Evolutionary conservation across 1,284 basidiomycete species (phyloP), one percentile per base, ranked within the genome.

Genomic region (Gomphus bonarii): DNA sequence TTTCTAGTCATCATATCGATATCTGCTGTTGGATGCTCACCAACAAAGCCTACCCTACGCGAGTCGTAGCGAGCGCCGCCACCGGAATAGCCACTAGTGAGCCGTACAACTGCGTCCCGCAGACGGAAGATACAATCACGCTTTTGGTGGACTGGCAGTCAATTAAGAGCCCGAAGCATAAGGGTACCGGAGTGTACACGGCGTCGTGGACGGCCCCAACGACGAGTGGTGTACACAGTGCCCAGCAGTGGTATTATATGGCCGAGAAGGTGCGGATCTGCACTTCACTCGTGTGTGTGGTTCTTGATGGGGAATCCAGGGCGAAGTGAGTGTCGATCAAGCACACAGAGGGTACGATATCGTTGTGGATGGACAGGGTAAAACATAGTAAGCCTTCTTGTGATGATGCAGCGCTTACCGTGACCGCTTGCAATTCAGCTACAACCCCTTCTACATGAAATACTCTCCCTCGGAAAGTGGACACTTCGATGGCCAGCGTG

Each of bases 231-330:
- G 74, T 89, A 30, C 93, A 95, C 70, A 86, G 87, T 10, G 88
- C 88, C 56, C 93, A 97, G 68, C 82, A 90, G 66, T 95, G 91
- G 88, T 93, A 94, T 71, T 94, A 94, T 72, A 91, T 94, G 88
- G 91, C 80, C 42, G 85, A 89, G 72, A 92, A 90, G 78, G 89
- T 84, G 58, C 46, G 72, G 52, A 47, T 36, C 54, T 36, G 40
- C 30, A 56, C 57, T 28, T 31, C 16, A 50, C 1, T 4, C 31
- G 31, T 4, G 33, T 14, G 20, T 7, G 31, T 33, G 25, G 12
- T 36, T 50, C 4, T n/a, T 28, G 12, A 50, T n/a, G 18, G 3
- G 22, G 16, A 25, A n/a, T 63, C 40, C 67, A 88, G 83, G 93
- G 93, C 33, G 93, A 95, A 65, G 89, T 95, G 66, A 81, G 78